Conservation (phyloP, 208 protist genomes). For the Crithidia brevicula region DNA sequence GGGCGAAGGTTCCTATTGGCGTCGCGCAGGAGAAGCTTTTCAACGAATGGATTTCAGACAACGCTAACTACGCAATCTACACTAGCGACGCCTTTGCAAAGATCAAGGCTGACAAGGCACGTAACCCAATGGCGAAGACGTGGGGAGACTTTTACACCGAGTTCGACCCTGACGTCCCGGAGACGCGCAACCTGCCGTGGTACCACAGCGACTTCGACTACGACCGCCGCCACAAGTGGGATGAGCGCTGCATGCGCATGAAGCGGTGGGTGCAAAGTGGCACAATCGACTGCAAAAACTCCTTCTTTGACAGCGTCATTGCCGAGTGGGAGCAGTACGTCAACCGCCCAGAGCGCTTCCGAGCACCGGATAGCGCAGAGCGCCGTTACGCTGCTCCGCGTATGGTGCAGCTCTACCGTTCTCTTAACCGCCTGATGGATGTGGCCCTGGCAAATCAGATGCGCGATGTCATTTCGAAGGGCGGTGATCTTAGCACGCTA, state of each 20-base stretch:
- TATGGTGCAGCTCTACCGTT: slow-evolving; percentile 90
- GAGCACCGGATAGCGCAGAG: slow-evolving; percentile 75
- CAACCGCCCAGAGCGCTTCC: slow-evolving; percentile 86
- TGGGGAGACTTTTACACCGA: slow-evolving; percentile 88
- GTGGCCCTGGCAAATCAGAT: slow-evolving; percentile 82
- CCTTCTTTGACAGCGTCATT: slow-evolving; percentile 87
- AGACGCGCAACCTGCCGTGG: slow-evolving; percentile 86
- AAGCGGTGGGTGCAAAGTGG: slow-evolving; percentile 92
- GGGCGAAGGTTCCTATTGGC: slow-evolving; percentile 85
- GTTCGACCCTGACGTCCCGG: slow-evolving; percentile 87
- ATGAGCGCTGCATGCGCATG: slow-evolving; percentile 93
- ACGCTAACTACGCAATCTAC: slow-evolving; percentile 81
- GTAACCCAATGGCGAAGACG: slow-evolving; percentile 85
- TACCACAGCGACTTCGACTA: slow-evolving; percentile 92
- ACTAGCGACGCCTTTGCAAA: slow-evolving; percentile 61
- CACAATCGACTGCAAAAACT: slow-evolving; percentile 78
- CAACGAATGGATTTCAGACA: slow-evolving; percentile 90
- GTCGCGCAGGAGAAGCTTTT: slow-evolving; percentile 73
- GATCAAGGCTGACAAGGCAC: slow-evolving; percentile 77
- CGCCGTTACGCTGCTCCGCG: slow-evolving; percentile 81
- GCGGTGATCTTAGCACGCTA: slow-evolving; percentile 39
- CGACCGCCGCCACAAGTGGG: slow-evolving; percentile 90
- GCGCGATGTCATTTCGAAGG: slow-evolving; percentile 28
- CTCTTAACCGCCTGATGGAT: slow-evolving; percentile 85
- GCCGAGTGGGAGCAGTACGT: slow-evolving; percentile 93